phyloP scores from a whole-genome alignment of 169 alveolate species.

The Cryptosporidium meleagridis region DNA sequence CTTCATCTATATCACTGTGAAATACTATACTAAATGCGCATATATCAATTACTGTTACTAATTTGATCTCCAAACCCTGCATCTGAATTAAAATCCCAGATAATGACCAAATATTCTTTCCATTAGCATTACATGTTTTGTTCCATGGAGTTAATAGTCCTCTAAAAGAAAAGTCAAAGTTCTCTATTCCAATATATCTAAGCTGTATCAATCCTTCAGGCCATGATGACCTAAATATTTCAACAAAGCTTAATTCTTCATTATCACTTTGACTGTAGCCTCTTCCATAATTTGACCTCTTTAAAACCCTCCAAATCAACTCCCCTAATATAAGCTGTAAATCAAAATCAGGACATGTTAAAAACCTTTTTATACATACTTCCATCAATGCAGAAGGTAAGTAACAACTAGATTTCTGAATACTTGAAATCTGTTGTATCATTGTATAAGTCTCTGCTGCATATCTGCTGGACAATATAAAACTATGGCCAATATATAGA shows the following conservation, averaged over 20 bases:
- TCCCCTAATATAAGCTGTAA: constrained; percentile 65
- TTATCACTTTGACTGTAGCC: neutral
- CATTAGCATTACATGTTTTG: constrained; percentile 66
- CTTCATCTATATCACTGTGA: constrained; percentile 55
- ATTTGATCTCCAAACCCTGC: constrained; percentile 10
- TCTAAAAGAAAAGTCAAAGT: constrained; percentile 69
- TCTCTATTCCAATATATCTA: constrained; percentile 36
- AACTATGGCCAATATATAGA: constrained; percentile 62
- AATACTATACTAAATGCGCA: constrained; percentile 61
- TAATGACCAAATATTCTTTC: constrained; percentile 70
- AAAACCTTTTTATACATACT: constrained; percentile 27
- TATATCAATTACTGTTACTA: constrained; percentile 42
- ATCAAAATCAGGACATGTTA: constrained; percentile 68
- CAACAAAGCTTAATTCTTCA: constrained; percentile 15
- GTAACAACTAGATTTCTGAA: neutral
- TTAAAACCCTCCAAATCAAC: constrained; percentile 46
- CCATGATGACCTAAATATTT: constrained; percentile 55
- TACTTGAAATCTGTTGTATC: constrained; percentile 42
- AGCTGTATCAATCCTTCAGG: constrained; percentile 70
- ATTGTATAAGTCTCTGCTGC: constrained; percentile 72
- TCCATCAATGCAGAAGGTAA: constrained; percentile 11
- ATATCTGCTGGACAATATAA: constrained; percentile 53
- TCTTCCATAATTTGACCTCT: constrained; percentile 1
- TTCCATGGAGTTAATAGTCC: constrained; percentile 71
- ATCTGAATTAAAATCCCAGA: constrained; percentile 46